phyloP scores from a whole-genome alignment of 202 grass and related monocot species.

The Zoysia matrella region DNA sequence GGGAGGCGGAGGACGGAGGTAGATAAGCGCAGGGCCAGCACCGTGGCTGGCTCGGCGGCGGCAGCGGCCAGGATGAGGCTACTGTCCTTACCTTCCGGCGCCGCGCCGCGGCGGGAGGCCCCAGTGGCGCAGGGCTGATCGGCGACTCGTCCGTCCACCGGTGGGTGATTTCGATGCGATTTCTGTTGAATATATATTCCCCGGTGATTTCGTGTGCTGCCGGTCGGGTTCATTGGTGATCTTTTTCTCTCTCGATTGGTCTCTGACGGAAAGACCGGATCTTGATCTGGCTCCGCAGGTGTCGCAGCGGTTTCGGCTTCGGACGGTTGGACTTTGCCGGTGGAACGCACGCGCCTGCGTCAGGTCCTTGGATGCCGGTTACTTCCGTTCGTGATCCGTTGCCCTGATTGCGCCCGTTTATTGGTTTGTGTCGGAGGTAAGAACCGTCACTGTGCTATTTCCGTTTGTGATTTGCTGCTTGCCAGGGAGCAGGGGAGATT shows the following conservation, averaged over 20 bases:
- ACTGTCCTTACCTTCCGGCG: not conserved
- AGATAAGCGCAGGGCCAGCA: not conserved
- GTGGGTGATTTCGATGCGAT: not conserved
- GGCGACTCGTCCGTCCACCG: not conserved
- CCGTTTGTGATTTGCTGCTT: not conserved
- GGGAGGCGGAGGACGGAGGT: not conserved
- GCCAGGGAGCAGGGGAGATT: conserved; percentile 35
- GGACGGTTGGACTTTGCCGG: not conserved
- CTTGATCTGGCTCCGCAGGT: conserved; percentile 11
- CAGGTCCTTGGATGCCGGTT: not conserved
- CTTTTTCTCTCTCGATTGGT: not conserved
- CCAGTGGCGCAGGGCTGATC: conserved; percentile 28
- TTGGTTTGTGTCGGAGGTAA: conserved; percentile 17
- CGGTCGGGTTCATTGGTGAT: conserved; percentile 6
- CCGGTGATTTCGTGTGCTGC: not conserved
- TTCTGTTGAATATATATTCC: not conserved
- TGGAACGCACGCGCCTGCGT: conserved; percentile 10
- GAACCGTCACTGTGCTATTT: not conserved
- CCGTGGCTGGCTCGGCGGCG: conserved; percentile 12
- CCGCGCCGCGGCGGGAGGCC: conserved; percentile 7
- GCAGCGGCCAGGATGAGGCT: conserved; percentile 11
- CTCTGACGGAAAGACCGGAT: conserved; percentile 13
- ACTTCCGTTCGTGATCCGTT: conserved; percentile 30
- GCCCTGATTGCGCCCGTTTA: not conserved
- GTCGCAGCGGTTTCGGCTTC: conserved; percentile 4